Evolutionary conservation across 2,329 filamentous ascomycete genomes (phyloP), one percentile per base, ranked within the genome.

Genomic region (Knoxdaviesia proteae): DNA sequence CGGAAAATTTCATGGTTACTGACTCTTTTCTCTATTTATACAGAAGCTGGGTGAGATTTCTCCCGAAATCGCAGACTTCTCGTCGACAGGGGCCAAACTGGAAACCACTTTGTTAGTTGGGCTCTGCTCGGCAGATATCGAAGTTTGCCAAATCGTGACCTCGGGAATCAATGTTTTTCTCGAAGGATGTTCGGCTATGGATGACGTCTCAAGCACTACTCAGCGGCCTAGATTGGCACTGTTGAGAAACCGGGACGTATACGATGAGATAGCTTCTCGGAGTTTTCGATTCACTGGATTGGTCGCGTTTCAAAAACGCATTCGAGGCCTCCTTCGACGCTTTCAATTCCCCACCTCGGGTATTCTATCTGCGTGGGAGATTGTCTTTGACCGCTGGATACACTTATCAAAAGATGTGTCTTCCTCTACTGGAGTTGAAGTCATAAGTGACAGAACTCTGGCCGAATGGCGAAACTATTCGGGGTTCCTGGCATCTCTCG

Each of bases 401-500:
- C 63, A 69, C 46, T 59, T 80, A 6, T 77, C 73, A 6, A 75
- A 73, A 49, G 71, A 78, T 42, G 67, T 80, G 7, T 72, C 72
- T 10, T 65, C 62, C n/a, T 61, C 64, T 1, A 54, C 64, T 20
- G 20, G 20, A 2, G 50, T 61, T 5, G 69, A 77, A 29, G 56
- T 56, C 6, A 56, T 74, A 11, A 66, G 74, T 34, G 74, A 78
- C 47, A 66, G 58, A 46, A 61, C 63, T 3, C 56, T 79, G 9
- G 65, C 69, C 1, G 74, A 80, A 51, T 81, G 77, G 77, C 67
- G 77, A 35, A 81, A 80, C 48, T 69, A 74, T 50, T 79, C 76
- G 1, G 77, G 77, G 0, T 79, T 81, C 48, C 61, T 81, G 7
- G 75, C 75, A 5, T 78, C 77, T 0, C 58, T 80, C 5, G 76